A percentile compares a stretch with the other conserved stretches of the same genome.
Conservation (phyloP, 768 basidiomycete species). For the Hydnomerulius pinastri region DNA sequence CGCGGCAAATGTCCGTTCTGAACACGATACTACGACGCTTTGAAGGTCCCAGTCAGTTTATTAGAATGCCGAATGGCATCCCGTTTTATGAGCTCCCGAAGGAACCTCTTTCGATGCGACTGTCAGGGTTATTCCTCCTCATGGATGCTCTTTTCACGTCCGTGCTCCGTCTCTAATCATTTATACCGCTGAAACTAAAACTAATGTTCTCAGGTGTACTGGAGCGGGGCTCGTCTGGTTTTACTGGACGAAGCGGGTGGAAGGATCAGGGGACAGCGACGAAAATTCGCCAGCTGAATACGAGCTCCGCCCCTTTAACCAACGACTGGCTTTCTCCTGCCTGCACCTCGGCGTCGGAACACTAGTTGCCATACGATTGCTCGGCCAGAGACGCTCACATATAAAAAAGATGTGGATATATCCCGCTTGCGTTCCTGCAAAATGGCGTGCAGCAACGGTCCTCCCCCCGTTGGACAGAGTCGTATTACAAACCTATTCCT, state of each 20-base stretch:
- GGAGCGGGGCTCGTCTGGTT: conserved; percentile 30
- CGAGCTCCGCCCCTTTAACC: conserved; percentile 32
- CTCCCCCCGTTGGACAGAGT: conserved; percentile 27
- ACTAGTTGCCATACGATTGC: conserved; percentile 27
- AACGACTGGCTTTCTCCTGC: conserved; percentile 28
- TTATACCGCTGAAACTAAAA: background rate
- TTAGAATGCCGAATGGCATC: conserved; percentile 18
- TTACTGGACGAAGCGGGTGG: conserved; percentile 23
- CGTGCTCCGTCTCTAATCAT: conserved; percentile 5
- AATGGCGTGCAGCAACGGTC: conserved; percentile 16
- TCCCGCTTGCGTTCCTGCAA: conserved; percentile 25
- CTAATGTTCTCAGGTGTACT: conserved; percentile 16
- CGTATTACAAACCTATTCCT: conserved; percentile 25
- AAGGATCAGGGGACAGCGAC: conserved; percentile 10
- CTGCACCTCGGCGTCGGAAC: conserved; percentile 31
- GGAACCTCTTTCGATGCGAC: conserved; percentile 19
- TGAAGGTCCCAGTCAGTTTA: no score
- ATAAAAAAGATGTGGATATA: conserved; percentile 35
- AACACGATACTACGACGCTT: background rate
- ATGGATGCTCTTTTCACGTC: conserved; percentile 33
- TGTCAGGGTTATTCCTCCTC: conserved; percentile 30
- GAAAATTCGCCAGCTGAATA: conserved; percentile 14
- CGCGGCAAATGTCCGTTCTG: conserved; percentile 18
- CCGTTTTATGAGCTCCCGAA: conserved; percentile 28
- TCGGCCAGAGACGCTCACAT: conserved; percentile 27